Percentiles rank a stretch among this genome's conserved stretches.
Conservation (phyloP, 441 rosid genomes). For the Arabidopsis hybrid region DNA sequence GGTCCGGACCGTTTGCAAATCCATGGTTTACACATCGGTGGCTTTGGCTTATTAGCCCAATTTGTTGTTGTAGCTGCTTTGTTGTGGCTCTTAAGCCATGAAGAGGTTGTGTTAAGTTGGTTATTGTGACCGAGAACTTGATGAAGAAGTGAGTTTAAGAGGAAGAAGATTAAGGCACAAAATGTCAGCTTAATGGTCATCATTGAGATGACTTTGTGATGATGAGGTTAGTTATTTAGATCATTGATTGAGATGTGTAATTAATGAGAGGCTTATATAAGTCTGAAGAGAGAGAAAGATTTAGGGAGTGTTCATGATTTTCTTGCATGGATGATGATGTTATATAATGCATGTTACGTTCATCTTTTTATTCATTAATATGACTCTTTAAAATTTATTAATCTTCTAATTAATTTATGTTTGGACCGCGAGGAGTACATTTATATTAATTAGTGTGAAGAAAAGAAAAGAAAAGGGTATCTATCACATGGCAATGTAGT, state of each 20-base stretch:
- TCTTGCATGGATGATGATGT: constrained; percentile 40
- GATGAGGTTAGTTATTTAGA: neutral
- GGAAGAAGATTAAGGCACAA: constrained; percentile 18
- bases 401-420: neutral
- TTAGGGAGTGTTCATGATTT: constrained; percentile 38
- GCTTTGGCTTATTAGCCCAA: constrained; percentile 23
- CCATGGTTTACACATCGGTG: constrained; percentile 40
- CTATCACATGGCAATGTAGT: constrained; percentile 44
- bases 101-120: constrained; percentile 34
- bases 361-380: constrained; percentile 25
- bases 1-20: constrained; percentile 35
- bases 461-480: constrained; percentile 32
- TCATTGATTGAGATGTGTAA: constrained; percentile 22
- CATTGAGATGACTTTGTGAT: constrained; percentile 16
- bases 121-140: constrained; percentile 24
- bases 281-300: constrained; percentile 25
- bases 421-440: constrained; percentile 32
- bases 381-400: neutral
- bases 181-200: constrained; percentile 23
- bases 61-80: constrained; percentile 18
- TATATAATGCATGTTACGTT: constrained; percentile 40
- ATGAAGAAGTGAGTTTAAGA: constrained; percentile 21
- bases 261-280: constrained; percentile 14
- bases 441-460: constrained; percentile 29
- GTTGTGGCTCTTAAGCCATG: constrained; percentile 39